Evolutionary conservation across 2,329 filamentous ascomycete genomes (phyloP).

Genomic region (Graphilbum ipis-grandicollis): DNA sequence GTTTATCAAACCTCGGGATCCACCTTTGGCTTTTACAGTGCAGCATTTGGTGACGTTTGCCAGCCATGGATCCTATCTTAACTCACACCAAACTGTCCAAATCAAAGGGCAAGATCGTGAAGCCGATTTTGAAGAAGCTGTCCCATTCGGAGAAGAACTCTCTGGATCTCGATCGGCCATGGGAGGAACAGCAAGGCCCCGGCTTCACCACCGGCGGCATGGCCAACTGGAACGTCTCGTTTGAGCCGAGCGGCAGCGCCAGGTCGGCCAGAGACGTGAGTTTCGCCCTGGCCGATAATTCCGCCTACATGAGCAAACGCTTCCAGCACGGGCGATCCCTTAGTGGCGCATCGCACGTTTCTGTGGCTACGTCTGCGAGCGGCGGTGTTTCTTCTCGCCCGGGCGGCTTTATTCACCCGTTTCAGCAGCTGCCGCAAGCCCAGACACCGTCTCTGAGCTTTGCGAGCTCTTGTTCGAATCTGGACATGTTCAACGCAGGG

Average conservation of each 20-base stretch:
- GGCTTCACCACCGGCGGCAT: too few relatives aligned
- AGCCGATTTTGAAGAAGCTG: slow-evolving; percentile 45
- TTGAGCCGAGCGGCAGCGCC: slow-evolving; percentile 11
- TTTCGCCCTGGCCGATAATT: slow-evolving; percentile 19
- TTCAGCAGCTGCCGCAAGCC: slow-evolving; percentile 44
- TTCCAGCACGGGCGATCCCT: slow-evolving; percentile 40
- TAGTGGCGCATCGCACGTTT: slow-evolving; percentile 39
- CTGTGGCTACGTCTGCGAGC: slow-evolving; percentile 36
- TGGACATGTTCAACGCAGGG: slow-evolving; percentile 21
- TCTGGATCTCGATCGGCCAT: slow-evolving; percentile 41
- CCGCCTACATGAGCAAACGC: slow-evolving; percentile 13
- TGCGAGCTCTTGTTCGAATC: slow-evolving; percentile 35
- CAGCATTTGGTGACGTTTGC: too few relatives aligned
- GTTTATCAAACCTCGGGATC: too few relatives aligned
- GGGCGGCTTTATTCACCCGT: slow-evolving; percentile 42
- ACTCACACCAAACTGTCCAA: slow-evolving; percentile 21
- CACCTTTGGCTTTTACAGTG: too few relatives aligned
- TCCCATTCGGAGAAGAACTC: slow-evolving; percentile 43
- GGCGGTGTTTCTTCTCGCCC: slow-evolving; percentile 30
- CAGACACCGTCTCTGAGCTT: slow-evolving; percentile 42
- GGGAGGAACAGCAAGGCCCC: slow-evolving; percentile 33
- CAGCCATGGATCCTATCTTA: neutral
- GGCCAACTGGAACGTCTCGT: slow-evolving; percentile 16
- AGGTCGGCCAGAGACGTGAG: slow-evolving; percentile 24
- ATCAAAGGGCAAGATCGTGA: slow-evolving; percentile 30